A percentile compares a stretch with the other conserved stretches of the same genome.
Conservation (phyloP, 257 asterid genomes). For the Verbena officinalis region DNA sequence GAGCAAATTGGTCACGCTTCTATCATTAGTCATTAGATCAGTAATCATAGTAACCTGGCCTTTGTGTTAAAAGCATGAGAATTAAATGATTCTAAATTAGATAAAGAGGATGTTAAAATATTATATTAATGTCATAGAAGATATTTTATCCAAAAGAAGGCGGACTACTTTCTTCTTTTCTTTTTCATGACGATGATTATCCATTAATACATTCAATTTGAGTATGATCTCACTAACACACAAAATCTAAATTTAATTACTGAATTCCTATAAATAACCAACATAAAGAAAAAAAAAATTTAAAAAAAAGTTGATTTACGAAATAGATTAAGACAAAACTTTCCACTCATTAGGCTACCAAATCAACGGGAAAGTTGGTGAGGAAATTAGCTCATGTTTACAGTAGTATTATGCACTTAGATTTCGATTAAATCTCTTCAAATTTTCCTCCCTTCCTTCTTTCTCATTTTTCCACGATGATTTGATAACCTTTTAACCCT, state of each 20-base stretch:
- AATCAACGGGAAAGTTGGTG: neutral
- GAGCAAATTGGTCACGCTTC: conserved; percentile 19
- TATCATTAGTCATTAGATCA: conserved; percentile 23
- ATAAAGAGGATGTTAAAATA: neutral
- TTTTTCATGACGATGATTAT: neutral
- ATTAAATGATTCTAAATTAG: neutral
- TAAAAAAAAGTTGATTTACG: too few relatives aligned
- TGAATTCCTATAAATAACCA: too few relatives aligned
- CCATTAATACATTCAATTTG: too few relatives aligned
- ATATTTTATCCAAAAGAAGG: neutral
- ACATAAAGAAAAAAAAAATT: too few relatives aligned
- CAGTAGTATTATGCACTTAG: too few relatives aligned
- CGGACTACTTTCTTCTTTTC: neutral
- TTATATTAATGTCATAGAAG: neutral
- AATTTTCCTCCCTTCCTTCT: neutral
- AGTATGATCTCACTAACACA: too few relatives aligned
- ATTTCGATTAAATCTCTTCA: neutral
- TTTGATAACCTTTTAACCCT: too few relatives aligned
- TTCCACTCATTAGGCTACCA: too few relatives aligned
- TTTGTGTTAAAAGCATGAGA: neutral
- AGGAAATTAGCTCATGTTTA: neutral
- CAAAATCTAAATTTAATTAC: too few relatives aligned
- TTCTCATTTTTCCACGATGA: neutral
- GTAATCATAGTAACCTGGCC: conserved; percentile 1
- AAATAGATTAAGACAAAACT: too few relatives aligned